Evolutionary conservation across 345 rosid genomes (phyloP).

Genomic region (Hevea brasiliensis): DNA sequence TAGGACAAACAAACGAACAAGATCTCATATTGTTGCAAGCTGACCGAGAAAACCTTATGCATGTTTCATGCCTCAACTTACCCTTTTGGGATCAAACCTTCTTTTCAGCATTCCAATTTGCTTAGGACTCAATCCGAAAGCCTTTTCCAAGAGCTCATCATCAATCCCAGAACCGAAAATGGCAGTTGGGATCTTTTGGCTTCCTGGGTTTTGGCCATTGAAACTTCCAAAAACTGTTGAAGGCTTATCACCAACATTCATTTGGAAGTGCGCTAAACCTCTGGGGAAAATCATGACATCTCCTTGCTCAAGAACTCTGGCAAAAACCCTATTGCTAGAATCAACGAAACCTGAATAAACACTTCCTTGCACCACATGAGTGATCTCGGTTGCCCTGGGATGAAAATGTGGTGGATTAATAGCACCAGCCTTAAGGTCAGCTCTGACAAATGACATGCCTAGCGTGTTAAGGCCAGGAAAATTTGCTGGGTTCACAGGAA

Average conservation of each 20-base stretch:
- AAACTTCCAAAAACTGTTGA: conserved; percentile 39
- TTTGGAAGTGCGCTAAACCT: conserved; percentile 41
- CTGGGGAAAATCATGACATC: conserved; percentile 51
- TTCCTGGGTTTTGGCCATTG: conserved; percentile 46
- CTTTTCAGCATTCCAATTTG: conserved; percentile 42
- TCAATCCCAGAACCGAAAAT: conserved; percentile 50
- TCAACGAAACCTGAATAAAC: conserved; percentile 44
- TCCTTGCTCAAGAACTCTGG: conserved; percentile 40
- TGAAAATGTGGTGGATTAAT: conserved; percentile 30
- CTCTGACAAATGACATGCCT: conserved; percentile 28
- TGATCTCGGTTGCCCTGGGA: conserved; percentile 30
- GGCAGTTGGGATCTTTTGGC: conserved; percentile 36
- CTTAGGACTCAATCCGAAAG: conserved; percentile 40
- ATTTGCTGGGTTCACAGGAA: conserved; percentile 35
- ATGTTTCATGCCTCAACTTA: background rate
- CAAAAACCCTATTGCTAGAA: conserved; percentile 36
- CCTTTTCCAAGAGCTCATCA: conserved; percentile 40
- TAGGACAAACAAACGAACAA: background rate
- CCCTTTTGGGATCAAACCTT: conserved; percentile 34
- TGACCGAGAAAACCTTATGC: background rate
- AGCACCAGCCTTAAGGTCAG: conserved; percentile 20
- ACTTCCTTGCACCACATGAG: conserved; percentile 18
- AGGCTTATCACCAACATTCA: conserved; percentile 38
- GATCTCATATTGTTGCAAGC: background rate
- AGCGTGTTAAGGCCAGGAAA: conserved; percentile 32